Base-by-base conservation (phyloP, 2,329 filamentous ascomycete species). In the Fusarium denticulatum region DNA sequence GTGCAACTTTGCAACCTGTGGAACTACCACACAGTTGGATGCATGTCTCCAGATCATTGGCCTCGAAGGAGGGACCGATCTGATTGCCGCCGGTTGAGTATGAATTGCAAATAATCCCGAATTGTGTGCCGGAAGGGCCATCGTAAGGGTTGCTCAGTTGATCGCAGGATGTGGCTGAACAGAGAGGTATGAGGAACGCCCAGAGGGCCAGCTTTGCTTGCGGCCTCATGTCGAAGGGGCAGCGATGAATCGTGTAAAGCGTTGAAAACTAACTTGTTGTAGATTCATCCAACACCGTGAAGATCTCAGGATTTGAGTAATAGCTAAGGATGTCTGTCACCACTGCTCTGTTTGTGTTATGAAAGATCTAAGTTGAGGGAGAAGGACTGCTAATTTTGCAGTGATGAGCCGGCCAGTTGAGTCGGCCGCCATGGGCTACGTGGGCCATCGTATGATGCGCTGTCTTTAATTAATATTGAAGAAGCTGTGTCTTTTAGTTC, bases 1-100 rank as follows among this genome's bases (percentile, higher is more conserved):
- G 6, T 8, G 45, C 45, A 0, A 0, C 45, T 5, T 47, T 30
- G 45, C 45, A 47, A 8, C 4, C 1, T 16, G 26, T 3, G 4
- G 1, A 2, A 22, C 0, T 3, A 12, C 8, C 9, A 22, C 45
- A 47, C 2, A 46, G 6, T 0, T 8, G 6, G 7, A 47, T 47
- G 6, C 45, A 47, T 4, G 9, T 6, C 3, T 1, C 9, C 9
- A 47, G 11, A 7, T 10, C 18, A n/a, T n/a, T n/a, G n/a, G n/a
- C 26, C 28, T 28, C 28, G 28, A 28, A 28, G 28, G 28, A 28
- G 28, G 28, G 28, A 8, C 45, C 45, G 13, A 47, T 2, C 16
- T 30, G 26, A 30, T 47, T 30, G 26, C 45, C 45, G 7, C 45
- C 45, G 3, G 26, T 22, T 8, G 45, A 47, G 20, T 30, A 47